These are phyloP conservation scores for Pterula multifida DNA, from an alignment of 1,284 basidiomycete species.

Conservation along the genomic window DNA sequence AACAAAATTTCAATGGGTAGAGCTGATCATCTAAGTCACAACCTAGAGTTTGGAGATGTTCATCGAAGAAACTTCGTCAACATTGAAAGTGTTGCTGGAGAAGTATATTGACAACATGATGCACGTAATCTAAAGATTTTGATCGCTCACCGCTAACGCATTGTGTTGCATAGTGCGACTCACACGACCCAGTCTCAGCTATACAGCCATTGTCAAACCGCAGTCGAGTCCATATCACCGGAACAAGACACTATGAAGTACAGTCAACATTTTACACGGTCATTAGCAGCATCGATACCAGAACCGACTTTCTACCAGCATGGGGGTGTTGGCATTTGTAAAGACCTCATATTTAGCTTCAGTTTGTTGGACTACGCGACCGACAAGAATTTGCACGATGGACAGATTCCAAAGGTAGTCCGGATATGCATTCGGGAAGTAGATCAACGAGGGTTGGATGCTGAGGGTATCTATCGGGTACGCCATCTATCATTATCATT, in stretches of 20 bases:
- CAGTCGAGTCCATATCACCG: constrained; percentile 57
- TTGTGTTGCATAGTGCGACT: constrained; percentile 35
- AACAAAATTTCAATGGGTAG: neutral
- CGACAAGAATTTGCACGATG: constrained; percentile 61
- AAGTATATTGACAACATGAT: constrained; percentile 70
- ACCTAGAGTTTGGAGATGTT: constrained; percentile 70
- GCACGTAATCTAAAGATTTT: constrained; percentile 25
- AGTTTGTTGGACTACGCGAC: constrained; percentile 88
- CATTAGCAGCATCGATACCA: constrained; percentile 49
- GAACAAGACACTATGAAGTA: constrained; percentile 56
- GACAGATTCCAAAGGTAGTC: constrained; percentile 76
- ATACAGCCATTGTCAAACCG: constrained; percentile 39
- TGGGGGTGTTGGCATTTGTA: constrained; percentile 79
- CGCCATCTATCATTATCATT: too few relatives aligned
- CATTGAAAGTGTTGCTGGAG: constrained; percentile 53
- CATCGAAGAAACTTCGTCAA: constrained; percentile 59
- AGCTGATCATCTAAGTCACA: constrained; percentile 6
- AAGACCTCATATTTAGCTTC: constrained; percentile 87
- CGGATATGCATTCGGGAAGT: constrained; percentile 79
- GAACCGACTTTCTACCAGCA: constrained; percentile 66
- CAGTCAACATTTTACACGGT: constrained; percentile 40
- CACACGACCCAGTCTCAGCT: constrained; percentile 57
- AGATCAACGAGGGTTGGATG: constrained; percentile 68
- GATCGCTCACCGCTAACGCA: constrained; percentile 2
- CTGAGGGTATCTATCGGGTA: constrained; percentile 81